Evolutionary conservation across 192 early-diverging fungal genomes (phyloP).

Genomic region (Jimgerdemannia lactiflua): DNA sequence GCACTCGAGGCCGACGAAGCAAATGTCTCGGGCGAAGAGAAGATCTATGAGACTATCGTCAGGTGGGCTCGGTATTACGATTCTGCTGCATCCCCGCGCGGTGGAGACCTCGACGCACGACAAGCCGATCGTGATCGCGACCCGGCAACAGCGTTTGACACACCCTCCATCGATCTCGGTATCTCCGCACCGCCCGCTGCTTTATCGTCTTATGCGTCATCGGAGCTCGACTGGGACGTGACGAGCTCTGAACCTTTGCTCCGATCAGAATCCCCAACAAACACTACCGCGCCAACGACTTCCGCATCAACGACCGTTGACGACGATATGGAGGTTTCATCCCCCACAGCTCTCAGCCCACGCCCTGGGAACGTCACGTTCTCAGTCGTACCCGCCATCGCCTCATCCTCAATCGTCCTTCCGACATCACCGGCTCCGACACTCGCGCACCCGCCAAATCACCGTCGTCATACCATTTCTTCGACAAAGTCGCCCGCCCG

Average conservation of each 20-base stretch:
- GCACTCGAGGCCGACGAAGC: slow-evolving; percentile 27
- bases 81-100: not conserved
- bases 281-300: not conserved
- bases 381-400: not conserved
- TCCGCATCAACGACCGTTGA: not conserved
- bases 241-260: not conserved
- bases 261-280: not conserved
- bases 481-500: not conserved
- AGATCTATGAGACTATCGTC: slow-evolving; percentile 24
- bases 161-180: not conserved
- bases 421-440: not conserved
- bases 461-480: slow-evolving; percentile 9
- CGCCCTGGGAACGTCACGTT: not conserved
- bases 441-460: not conserved
- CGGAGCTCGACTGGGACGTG: not conserved
- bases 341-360: not conserved
- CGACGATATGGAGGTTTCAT: not conserved
- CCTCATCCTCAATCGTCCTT: not conserved
- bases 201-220: not conserved
- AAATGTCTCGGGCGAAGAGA: slow-evolving; percentile 21
- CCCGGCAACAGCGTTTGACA: not conserved
- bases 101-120: not conserved
- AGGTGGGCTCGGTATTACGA: slow-evolving; percentile 20
- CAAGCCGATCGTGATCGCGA: not conserved
- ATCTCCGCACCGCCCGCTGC: not conserved